Evolutionary conservation across 2,329 filamentous ascomycete species (phyloP).

Genomic region (Westerdykella sp.): DNA sequence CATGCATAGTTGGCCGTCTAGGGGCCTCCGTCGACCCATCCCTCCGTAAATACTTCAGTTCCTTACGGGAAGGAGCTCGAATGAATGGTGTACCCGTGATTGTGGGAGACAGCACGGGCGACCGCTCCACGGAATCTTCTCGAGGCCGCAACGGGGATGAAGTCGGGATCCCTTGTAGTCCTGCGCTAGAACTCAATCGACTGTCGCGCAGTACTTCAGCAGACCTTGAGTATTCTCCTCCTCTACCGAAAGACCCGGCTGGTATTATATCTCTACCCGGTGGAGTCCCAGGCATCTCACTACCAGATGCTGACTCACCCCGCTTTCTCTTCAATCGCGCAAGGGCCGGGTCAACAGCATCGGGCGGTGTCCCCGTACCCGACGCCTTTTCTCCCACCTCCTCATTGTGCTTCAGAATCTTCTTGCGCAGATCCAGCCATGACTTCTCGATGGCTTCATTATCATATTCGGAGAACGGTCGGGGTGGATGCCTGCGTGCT

Average conservation of each 20-base stretch:
- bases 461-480: conserved; percentile 73
- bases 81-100: conserved; percentile 49
- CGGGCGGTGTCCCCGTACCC: conserved; percentile 16
- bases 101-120: conserved; percentile 22
- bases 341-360: conserved; percentile 27
- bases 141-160: conserved; percentile 26
- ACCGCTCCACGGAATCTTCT: conserved; percentile 22
- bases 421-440: conserved; percentile 59
- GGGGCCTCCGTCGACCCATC: conserved; percentile 18
- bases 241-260: conserved; percentile 14
- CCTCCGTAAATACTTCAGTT: conserved; percentile 20
- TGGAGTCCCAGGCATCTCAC: conserved; percentile 10
- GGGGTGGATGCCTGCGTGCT: conserved; percentile 55
- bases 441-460: conserved; percentile 73
- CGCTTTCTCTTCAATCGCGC: conserved; percentile 32
- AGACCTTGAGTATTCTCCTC: conserved; percentile 25
- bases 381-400: conserved; percentile 33
- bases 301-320: conserved; percentile 23
- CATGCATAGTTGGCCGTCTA: conserved; percentile 33
- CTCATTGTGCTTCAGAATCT: conserved; percentile 42
- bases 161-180: conserved; percentile 15
- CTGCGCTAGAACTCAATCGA: conserved; percentile 20
- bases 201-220: conserved; percentile 20
- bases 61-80: conserved; percentile 42
- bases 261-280: conserved; percentile 25